Percentiles rank a stretch among this genome's conserved stretches.
Conservation (phyloP, 352 stramenopile species). For the Phytopythium helicoides region DNA sequence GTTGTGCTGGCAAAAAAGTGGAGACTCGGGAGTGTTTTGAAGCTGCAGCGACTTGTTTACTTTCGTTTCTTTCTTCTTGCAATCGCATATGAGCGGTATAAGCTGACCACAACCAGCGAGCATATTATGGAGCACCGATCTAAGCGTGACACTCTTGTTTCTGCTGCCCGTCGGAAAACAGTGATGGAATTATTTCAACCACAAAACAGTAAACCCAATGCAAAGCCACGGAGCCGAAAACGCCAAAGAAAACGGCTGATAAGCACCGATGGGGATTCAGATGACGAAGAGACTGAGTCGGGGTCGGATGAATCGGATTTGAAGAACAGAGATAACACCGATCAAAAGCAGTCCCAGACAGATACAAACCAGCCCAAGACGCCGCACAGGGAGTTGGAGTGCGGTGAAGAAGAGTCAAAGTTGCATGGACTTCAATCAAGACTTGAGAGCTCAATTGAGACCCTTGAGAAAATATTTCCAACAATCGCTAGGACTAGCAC, state of each 20-base stretch:
- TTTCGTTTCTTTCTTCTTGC: constrained; percentile 50
- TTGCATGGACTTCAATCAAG: neutral
- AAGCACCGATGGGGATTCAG: neutral
- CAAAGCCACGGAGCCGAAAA: constrained; percentile 3
- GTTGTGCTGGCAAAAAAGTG: constrained; percentile 30
- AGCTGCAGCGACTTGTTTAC: constrained; percentile 53
- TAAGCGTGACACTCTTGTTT: constrained; percentile 6
- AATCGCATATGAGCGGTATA: constrained; percentile 20
- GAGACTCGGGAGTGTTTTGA: constrained; percentile 43
- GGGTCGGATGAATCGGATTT: too few species aligned
- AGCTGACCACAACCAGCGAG: neutral
- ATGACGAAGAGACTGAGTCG: neutral
- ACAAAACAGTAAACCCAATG: neutral
- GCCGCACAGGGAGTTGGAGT: too few species aligned
- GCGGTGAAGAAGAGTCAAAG: neutral
- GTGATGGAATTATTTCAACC: neutral
- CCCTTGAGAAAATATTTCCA: constrained; percentile 17
- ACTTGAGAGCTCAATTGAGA: constrained; percentile 19
- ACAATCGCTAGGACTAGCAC: constrained; percentile 8
- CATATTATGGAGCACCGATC: neutral
- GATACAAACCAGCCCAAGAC: too few species aligned
- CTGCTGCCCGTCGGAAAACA: constrained; percentile 1
- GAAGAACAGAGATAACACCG: too few species aligned
- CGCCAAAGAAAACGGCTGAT: neutral
- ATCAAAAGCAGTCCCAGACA: too few species aligned